phyloP scores from a whole-genome alignment of 257 asterid species.

The Solanum chilense region DNA sequence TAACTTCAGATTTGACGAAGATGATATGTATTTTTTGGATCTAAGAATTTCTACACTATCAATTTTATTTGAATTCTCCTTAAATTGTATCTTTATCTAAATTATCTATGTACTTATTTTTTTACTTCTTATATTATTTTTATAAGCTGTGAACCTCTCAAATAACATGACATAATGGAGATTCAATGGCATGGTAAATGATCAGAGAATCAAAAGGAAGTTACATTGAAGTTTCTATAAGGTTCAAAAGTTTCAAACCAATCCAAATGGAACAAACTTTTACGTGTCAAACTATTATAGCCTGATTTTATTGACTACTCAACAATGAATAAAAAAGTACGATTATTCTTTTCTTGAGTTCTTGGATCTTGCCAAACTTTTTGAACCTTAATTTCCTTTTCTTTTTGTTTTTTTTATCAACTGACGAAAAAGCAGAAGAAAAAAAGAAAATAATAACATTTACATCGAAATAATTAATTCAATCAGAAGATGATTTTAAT shows the following conservation, averaged over 20 bases:
- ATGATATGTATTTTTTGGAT: neutral
- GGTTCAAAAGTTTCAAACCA: constrained; percentile 6
- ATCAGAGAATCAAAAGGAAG: constrained; percentile 11
- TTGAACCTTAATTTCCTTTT: neutral
- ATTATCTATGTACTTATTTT: neutral
- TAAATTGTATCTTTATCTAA: neutral
- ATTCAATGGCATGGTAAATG: constrained; percentile 12
- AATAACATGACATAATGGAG: neutral
- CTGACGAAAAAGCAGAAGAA: constrained; percentile 39
- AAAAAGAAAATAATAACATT: constrained; percentile 22
- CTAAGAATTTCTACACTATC: neutral
- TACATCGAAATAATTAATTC: neutral
- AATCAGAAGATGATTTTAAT: neutral
- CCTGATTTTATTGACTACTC: constrained; percentile 51
- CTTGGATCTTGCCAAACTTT: neutral
- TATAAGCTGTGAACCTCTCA: neutral
- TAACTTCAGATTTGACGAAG: accelerated
- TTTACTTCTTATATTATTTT: neutral
- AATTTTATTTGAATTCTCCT: neutral
- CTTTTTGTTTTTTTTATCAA: constrained; percentile 10
- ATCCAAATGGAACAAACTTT: constrained; percentile 2
- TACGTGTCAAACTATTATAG: constrained; percentile 42
- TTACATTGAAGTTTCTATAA: constrained; percentile 19
- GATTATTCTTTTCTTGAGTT: neutral
- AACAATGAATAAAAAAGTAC: neutral